Evolutionary conservation across 148 eudicot species (phyloP).

Genomic region (Rhododendron kiyosumense): DNA sequence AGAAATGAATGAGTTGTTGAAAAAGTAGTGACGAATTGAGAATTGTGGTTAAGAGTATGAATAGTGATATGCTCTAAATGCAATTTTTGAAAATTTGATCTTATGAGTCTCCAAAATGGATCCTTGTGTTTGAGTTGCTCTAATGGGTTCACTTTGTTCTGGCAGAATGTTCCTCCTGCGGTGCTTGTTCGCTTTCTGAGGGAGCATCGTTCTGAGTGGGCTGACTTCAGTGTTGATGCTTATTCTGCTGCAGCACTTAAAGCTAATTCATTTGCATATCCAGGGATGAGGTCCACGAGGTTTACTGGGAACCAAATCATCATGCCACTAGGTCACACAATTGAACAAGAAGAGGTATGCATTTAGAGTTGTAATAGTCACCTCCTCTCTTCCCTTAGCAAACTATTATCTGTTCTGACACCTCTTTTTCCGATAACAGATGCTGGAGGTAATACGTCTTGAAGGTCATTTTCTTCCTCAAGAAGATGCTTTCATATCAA

Average conservation of each 20-base stretch:
- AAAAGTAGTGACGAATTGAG: neutral
- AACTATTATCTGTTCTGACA: neutral
- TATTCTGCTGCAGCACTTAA: conserved; percentile 77
- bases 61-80: neutral
- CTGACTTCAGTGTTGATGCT: conserved; percentile 85
- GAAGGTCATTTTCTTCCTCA: conserved; percentile 84
- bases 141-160: neutral
- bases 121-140: neutral
- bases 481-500: conserved; percentile 69
- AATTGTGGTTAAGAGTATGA: neutral
- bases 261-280: conserved; percentile 55
- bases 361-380: neutral
- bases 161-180: conserved; percentile 88
- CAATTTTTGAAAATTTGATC: neutral
- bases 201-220: conserved; percentile 99
- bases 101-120: neutral
- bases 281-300: conserved; percentile 66
- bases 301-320: conserved; percentile 89
- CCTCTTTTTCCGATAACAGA: conserved; percentile 30
- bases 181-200: conserved; percentile 80
- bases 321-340: conserved; percentile 92
- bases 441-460: conserved; percentile 83
- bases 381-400: neutral
- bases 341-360: conserved; percentile 90
- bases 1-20: neutral